These are phyloP conservation scores for Penicillium sp. DNA, from an alignment of 2,329 filamentous ascomycete species.

Conservation along the genomic window DNA sequence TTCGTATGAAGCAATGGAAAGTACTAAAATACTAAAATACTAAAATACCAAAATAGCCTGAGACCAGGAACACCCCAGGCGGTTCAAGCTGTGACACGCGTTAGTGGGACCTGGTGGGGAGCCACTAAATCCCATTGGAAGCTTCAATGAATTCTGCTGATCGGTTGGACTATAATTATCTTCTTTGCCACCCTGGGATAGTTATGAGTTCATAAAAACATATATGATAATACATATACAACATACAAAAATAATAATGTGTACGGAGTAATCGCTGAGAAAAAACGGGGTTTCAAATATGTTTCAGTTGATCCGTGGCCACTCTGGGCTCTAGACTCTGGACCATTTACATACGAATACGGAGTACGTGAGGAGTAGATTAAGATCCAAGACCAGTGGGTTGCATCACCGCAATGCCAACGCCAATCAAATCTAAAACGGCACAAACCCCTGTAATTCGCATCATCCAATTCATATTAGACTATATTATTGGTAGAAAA, in stretches of 20 bases:
- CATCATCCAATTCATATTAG: neutral
- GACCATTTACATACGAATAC: neutral
- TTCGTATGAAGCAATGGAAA: too few species aligned
- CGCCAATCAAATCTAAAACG: neutral
- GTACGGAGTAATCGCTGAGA: too few species aligned
- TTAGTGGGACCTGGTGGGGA: slow-evolving; percentile 30
- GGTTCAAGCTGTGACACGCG: slow-evolving; percentile 31
- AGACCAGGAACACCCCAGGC: neutral
- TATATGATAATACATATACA: too few species aligned
- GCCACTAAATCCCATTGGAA: slow-evolving; percentile 19
- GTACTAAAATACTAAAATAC: neutral
- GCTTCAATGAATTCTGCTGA: neutral
- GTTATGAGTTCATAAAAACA: too few species aligned
- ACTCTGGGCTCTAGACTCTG: neutral
- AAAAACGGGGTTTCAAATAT: slow-evolving; percentile 8
- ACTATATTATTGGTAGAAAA: neutral
- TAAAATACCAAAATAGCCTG: neutral
- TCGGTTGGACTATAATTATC: slow-evolving; percentile 19
- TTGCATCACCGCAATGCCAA: slow-evolving; percentile 15
- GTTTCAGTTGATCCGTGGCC: slow-evolving; percentile 14
- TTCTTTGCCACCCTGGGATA: slow-evolving; percentile 11
- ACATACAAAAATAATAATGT: too few species aligned
- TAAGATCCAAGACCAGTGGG: slow-evolving; percentile 4
- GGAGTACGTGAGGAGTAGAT: neutral
- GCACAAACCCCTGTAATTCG: neutral